Evolutionary conservation across 106 monocot genomes (phyloP), one percentile per base, ranked within the genome.

Genomic region (Triglochin maritima): DNA sequence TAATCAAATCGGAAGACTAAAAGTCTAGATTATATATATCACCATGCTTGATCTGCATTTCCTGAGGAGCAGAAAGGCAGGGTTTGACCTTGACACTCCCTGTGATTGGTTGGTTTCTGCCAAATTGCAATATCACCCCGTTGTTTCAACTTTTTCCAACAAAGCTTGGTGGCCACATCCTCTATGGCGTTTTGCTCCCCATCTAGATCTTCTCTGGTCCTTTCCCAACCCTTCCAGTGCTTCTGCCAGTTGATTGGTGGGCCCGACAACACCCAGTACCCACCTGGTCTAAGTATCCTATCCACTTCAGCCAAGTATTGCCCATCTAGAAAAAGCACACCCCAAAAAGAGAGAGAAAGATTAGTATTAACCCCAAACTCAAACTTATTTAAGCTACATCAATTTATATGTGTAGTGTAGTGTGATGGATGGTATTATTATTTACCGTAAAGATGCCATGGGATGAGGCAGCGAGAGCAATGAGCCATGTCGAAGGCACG

Each of bases 401-500:
- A 29, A 29, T 29, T 29, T 29, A 29, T 29, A 29, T 29, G 29
- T 29, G 29, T 29, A 29, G 0, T 29, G 29, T 29, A 29, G 29
- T 29, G 3, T 55, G 5, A 16, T 41, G 11, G 54, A 14, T 0
- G 54, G 7, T 49, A 13, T 17, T 10, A 45, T 0, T 5, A 46
- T 48, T 76, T 52, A 83, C 83, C 79, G 52, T 56, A 62, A 7
- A 45, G 47, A 3, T 76, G 68, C 83, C 87, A 87, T 0, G 83
- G 87, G 58, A 87, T 76, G 59, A 87, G 79, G 78, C 82, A 83
- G 7, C 86, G 80, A 9, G 86, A 86, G 64, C 83, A 86, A 56
- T 86, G 86, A 2, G 86, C 87, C 83, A 87, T 79, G 72, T 87
- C 83, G 65, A 87, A 87, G 17, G 83, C 75, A 4, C 81, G 59